Evolutionary conservation across 257 asterid species (phyloP).

Genomic region (Solanum raphanifolium): DNA sequence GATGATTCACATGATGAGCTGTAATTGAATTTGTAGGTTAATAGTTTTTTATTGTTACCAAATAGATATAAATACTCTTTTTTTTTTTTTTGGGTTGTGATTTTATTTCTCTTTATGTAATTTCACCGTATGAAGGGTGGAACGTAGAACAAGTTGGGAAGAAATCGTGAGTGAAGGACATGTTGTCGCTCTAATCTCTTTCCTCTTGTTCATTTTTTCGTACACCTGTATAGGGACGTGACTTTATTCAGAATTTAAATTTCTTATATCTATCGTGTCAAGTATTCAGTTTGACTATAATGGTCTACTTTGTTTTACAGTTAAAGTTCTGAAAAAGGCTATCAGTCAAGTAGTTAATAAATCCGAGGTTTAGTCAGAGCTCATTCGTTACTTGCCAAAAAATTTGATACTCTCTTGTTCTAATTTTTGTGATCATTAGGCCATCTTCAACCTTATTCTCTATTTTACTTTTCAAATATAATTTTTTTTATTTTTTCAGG

Average conservation of each 20-base stretch:
- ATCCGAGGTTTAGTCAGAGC: too few relatives aligned
- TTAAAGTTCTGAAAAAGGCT: not conserved
- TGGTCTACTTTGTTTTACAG: not conserved
- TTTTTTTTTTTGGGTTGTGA: not conserved
- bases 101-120: not conserved
- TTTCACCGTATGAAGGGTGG: not conserved
- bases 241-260: not conserved
- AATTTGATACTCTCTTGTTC: not conserved
- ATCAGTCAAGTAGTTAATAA: not conserved
- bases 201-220: not conserved
- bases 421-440: not conserved
- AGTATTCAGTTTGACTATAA: not conserved
- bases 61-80: not conserved
- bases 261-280: not conserved
- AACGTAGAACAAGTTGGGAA: not conserved
- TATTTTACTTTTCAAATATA: too few relatives aligned
- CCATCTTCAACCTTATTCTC: accelerated
- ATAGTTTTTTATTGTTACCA: not conserved
- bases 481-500: too few relatives aligned
- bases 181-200: not conserved
- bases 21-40: conserved; percentile 11
- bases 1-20: conserved; percentile 61
- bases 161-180: not conserved
- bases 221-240: not conserved
- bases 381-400: not conserved